A percentile compares a stretch with the other conserved stretches of the same genome.
These are phyloP conservation scores for Tolypocladium pustulatum DNA, from an alignment of 2,329 filamentous ascomycete genomes.

Conservation along the genomic window DNA sequence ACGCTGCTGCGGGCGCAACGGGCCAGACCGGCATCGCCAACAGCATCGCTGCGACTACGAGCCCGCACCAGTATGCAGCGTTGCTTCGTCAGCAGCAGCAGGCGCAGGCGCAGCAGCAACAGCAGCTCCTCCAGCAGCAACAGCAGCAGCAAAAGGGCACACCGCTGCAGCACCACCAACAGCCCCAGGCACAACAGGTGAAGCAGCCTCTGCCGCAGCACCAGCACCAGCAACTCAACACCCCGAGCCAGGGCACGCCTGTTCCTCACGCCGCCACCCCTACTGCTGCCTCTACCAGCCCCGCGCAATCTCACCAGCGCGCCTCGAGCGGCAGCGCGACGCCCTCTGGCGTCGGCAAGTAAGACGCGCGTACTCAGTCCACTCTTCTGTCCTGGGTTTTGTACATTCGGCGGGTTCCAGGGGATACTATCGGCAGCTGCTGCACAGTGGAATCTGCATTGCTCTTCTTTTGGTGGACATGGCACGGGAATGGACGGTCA, in stretches of 20 bases:
- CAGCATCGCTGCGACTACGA: constrained; percentile 35
- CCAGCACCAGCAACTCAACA: constrained; percentile 7
- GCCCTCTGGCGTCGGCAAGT: constrained; percentile 20
- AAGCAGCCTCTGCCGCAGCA: constrained; percentile 8
- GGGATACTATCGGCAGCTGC: neutral
- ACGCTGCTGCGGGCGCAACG: constrained; percentile 39
- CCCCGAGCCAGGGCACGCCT: neutral
- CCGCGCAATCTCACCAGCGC: constrained; percentile 16
- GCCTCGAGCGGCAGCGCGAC: constrained; percentile 30
- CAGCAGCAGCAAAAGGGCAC: constrained; percentile 16
- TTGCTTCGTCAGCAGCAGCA: constrained; percentile 48
- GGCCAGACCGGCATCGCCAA: constrained; percentile 38
- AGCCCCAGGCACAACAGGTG: constrained; percentile 7
- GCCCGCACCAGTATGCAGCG: constrained; percentile 50
- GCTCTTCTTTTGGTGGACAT: neutral
- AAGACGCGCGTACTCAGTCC: neutral
- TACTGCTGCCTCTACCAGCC: constrained; percentile 7
- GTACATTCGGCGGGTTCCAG: no score
- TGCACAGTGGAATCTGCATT: neutral
- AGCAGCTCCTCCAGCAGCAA: constrained; percentile 12
- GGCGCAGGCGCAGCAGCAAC: constrained; percentile 25
- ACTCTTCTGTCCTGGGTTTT: neutral
- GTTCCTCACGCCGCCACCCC: constrained; percentile 1
- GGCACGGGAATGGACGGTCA: neutral
- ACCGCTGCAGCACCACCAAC: constrained; percentile 12